These are phyloP conservation scores for Phytophthora sp. DNA, from an alignment of 352 stramenopile species.

Conservation along the genomic window DNA sequence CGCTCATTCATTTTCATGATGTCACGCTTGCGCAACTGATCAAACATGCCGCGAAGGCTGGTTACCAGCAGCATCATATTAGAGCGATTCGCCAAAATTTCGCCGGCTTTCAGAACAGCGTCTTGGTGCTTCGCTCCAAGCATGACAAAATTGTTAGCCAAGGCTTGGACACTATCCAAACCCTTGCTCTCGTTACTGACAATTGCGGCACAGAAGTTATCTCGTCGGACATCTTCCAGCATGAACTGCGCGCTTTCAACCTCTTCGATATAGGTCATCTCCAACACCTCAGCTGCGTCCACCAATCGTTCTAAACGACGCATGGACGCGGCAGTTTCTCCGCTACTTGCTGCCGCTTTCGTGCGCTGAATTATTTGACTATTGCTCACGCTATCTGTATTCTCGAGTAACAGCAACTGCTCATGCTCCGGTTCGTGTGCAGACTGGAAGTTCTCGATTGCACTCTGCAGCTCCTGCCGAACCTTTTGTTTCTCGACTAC, in stretches of 20 bases:
- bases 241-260: slow-evolving; percentile 75
- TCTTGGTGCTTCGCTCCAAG: slow-evolving; percentile 68
- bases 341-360: slow-evolving; percentile 23
- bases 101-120: slow-evolving; percentile 76
- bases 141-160: slow-evolving; percentile 68
- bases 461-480: slow-evolving; percentile 49
- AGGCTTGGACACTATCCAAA: slow-evolving; percentile 64
- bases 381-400: slow-evolving; percentile 25
- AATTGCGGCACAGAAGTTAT: slow-evolving; percentile 67
- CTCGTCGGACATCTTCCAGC: slow-evolving; percentile 64
- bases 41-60: slow-evolving; percentile 69
- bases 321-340: slow-evolving; percentile 40
- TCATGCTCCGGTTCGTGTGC: slow-evolving; percentile 42
- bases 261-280: slow-evolving; percentile 76
- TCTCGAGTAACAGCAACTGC: slow-evolving; percentile 35
- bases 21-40: slow-evolving; percentile 74
- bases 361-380: slow-evolving; percentile 33
- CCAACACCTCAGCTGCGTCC: slow-evolving; percentile 68
- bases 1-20: slow-evolving; percentile 83
- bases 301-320: slow-evolving; percentile 65
- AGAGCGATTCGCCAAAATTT: slow-evolving; percentile 80
- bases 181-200: slow-evolving; percentile 63
- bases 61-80: slow-evolving; percentile 81
- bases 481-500: slow-evolving; percentile 60
- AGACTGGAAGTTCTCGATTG: slow-evolving; percentile 47